Percentiles rank a stretch among this genome's conserved stretches.
phyloP scores from a whole-genome alignment of 371 early-diverging fungal genomes.

The Mortierella sp. region DNA sequence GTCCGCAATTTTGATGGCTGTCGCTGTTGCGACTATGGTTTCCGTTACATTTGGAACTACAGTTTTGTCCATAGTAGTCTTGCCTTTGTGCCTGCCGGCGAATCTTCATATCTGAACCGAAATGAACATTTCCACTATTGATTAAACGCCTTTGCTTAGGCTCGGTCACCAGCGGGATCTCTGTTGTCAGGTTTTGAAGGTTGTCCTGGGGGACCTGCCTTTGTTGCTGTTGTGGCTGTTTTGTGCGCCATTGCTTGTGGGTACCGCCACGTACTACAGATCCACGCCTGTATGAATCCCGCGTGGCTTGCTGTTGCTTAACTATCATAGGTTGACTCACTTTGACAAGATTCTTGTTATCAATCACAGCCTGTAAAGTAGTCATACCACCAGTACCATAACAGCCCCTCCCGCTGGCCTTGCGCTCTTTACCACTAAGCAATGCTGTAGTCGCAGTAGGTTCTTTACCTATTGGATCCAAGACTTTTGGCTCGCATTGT shows the following conservation, averaged over 20 bases:
- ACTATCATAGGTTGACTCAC: neutral
- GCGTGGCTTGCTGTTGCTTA: neutral
- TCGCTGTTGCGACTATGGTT: neutral
- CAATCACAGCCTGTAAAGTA: neutral
- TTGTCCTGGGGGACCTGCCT: neutral
- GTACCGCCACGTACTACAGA: neutral
- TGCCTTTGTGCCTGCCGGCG: too few relatives aligned
- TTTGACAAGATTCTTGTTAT: neutral
- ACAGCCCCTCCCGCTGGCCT: neutral
- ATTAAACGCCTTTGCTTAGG: too few relatives aligned
- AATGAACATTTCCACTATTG: too few relatives aligned
- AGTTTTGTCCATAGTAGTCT: too few relatives aligned
- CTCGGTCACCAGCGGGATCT: too few relatives aligned
- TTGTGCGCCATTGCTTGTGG: neutral
- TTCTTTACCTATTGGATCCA: neutral
- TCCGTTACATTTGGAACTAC: too few relatives aligned
- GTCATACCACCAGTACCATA: slow-evolving; percentile 3
- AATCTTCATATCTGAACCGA: too few relatives aligned
- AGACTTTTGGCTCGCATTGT: neutral
- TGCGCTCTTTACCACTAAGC: neutral
- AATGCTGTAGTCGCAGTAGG: slow-evolving; percentile 1
- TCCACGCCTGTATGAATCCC: neutral
- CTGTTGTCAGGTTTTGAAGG: neutral
- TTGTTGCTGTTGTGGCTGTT: too few relatives aligned
- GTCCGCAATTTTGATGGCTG: neutral